Evolutionary conservation across 306 rosid species (phyloP).

Genomic region (Astragalus glycyphyllos): DNA sequence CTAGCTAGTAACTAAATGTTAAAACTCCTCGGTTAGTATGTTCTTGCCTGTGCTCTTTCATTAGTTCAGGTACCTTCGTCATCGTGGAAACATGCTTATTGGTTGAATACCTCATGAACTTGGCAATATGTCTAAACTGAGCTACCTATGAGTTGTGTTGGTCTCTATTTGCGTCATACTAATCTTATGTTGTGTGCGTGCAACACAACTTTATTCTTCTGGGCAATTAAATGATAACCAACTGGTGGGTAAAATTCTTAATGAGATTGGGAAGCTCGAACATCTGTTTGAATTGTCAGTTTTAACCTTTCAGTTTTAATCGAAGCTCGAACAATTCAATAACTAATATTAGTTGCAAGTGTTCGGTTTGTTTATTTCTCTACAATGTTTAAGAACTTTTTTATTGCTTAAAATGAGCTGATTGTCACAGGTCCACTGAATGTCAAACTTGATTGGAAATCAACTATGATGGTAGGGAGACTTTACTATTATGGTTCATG

Average conservation of each 20-base stretch:
- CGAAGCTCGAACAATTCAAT: too few species aligned
- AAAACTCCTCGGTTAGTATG: neutral
- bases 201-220: neutral
- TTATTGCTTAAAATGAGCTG: too few species aligned
- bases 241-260: slow-evolving; percentile 69
- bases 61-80: slow-evolving; percentile 69
- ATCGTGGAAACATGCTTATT: slow-evolving; percentile 80
- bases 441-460: too few species aligned
- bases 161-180: neutral
- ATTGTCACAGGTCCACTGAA: too few species aligned
- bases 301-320: too few species aligned
- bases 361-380: too few species aligned
- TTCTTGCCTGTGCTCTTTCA: neutral
- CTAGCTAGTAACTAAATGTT: neutral
- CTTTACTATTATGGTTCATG: too few species aligned
- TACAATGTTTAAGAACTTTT: too few species aligned
- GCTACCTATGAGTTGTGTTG: slow-evolving; percentile 71
- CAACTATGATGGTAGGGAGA: too few species aligned
- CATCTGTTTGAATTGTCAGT: slow-evolving; percentile 89
- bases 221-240: slow-evolving; percentile 82
- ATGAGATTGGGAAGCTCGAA: slow-evolving; percentile 83
- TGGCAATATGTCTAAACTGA: slow-evolving; percentile 89
- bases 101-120: slow-evolving; percentile 89
- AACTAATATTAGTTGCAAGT: neutral
- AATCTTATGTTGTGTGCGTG: neutral